Base-by-base conservation (phyloP, 495 filamentous ascomycete genomes). In the Penicillium taxi region DNA sequence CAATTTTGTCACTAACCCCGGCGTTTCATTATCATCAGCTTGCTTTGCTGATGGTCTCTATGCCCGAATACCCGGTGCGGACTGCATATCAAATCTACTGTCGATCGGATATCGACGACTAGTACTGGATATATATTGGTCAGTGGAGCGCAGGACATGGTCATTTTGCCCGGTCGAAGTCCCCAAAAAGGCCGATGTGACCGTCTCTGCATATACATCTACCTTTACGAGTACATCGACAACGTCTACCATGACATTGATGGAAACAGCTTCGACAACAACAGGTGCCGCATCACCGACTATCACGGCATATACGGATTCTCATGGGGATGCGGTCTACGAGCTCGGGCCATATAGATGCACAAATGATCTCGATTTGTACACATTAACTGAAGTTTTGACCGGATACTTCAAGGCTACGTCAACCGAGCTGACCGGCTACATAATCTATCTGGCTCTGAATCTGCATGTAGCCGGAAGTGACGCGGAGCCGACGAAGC, bases 111-210 rank as follows among this genome's bases (percentile, higher is more conserved):
- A 74, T 40, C 63, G 68, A 20, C 65, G 73, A 33, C 69, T 81
- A 20, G 51, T 73, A 21, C 50, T 80, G n/a, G 79, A 83, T 48
- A 36, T 81, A 5, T 83, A 78, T 47, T 83, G 79, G 79, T 80
- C 79, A 36, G 37, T 59, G 12, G 58, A 51, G 18, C 58, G 64
- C 20, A 58, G 56, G 15, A 37, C 58, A 19, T 82, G 77, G 75
- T 72, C 59, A 16, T 69, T 83, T 19, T 83, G 79, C 44, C 79
- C 79, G 0, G 72, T 72, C 6, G 44, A 54, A 1, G 44, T 67
- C 30, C 55, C 66, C 21, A 22, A 46, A 8, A 36, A 40, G 21
- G 45, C 48, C 25, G 44, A 47, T 9, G 47, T 58, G 28, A 46
- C 36, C n/a, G 41, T 53, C 11, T 56, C 52, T 3, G 30, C 50